Percentiles rank a stretch among this genome's conserved stretches.
Evolutionary conservation across 2,329 filamentous ascomycete species (phyloP).

Genomic region (Paraconiothyrium brasiliense): DNA sequence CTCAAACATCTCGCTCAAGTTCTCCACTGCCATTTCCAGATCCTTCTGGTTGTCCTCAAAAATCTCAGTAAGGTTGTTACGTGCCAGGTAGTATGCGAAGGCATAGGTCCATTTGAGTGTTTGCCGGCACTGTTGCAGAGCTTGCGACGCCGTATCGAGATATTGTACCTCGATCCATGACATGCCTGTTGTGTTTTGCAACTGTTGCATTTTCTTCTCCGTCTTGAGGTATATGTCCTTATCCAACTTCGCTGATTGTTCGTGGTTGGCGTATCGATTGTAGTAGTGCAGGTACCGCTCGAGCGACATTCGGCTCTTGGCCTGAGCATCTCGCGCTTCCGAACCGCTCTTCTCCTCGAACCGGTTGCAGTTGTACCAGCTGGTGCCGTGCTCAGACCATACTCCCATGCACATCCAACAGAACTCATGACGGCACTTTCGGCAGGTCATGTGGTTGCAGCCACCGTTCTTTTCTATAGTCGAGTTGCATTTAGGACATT

Average conservation of each 20-base stretch:
- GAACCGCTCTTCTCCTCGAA: constrained; percentile 95
- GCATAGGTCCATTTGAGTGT: constrained; percentile 99
- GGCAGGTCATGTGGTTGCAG: constrained; percentile 97
- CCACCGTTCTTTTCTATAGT: constrained; percentile 99
- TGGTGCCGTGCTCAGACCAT: constrained; percentile 98
- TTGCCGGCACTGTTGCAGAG: constrained; percentile 95
- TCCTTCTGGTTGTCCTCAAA: constrained; percentile 99
- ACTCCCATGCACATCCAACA: constrained; percentile 99
- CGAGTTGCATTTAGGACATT: constrained; percentile 93
- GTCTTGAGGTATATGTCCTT: constrained; percentile 97
- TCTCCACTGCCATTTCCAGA: constrained; percentile 95
- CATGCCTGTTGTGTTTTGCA: constrained; percentile 87
- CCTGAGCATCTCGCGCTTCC: constrained; percentile 90
- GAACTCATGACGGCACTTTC: constrained; percentile 95
- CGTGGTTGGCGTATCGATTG: constrained; percentile 98
- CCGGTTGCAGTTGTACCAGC: constrained; percentile 99
- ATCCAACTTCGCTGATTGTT: constrained; percentile 95
- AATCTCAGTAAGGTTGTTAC: constrained; percentile 95
- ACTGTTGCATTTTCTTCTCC: constrained; percentile 97
- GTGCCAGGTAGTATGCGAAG: constrained; percentile 95
- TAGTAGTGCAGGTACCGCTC: constrained; percentile 99
- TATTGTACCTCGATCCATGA: constrained; percentile 99
- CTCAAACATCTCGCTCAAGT: constrained; percentile 98
- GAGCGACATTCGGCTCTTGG: constrained; percentile 86
- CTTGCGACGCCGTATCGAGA: constrained; percentile 89